These are phyloP conservation scores for Naegleria gruberi DNA, from an alignment of 208 protist species.

Conservation along the genomic window DNA sequence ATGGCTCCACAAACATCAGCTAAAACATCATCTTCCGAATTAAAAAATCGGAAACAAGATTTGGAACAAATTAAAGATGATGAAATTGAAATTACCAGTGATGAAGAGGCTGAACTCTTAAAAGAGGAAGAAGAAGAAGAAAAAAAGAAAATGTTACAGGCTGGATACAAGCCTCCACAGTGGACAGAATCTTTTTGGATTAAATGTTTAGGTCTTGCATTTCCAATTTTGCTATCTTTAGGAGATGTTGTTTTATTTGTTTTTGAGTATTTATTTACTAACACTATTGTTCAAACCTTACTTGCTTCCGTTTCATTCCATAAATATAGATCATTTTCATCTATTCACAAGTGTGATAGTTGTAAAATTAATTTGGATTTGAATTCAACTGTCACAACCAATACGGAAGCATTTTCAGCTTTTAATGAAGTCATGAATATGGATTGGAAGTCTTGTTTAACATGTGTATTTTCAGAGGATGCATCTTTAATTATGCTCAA, in stretches of 20 bases:
- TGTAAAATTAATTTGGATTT: neutral
- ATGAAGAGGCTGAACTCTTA: neutral
- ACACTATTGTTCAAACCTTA: neutral
- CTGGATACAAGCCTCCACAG: neutral
- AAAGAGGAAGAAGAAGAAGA: constrained; percentile 8
- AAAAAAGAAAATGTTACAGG: neutral
- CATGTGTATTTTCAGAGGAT: neutral
- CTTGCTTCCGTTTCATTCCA: neutral
- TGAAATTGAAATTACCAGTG: neutral
- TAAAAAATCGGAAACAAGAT: too few species aligned
- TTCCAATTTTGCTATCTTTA: neutral
- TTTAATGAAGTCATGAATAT: constrained; percentile 1
- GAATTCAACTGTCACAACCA: neutral
- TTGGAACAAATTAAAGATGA: too few species aligned
- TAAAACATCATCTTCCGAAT: too few species aligned
- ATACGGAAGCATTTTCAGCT: neutral
- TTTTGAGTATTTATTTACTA: neutral
- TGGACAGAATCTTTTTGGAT: neutral
- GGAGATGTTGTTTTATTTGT: constrained; percentile 3
- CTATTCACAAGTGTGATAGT: neutral
- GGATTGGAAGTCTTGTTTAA: neutral
- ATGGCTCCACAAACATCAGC: too few species aligned
- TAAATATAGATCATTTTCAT: neutral
- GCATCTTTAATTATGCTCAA: neutral
- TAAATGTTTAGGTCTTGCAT: neutral